These are phyloP conservation scores for Microbotryum intermedium DNA, from an alignment of 1,284 basidiomycete species.

Conservation along the genomic window DNA sequence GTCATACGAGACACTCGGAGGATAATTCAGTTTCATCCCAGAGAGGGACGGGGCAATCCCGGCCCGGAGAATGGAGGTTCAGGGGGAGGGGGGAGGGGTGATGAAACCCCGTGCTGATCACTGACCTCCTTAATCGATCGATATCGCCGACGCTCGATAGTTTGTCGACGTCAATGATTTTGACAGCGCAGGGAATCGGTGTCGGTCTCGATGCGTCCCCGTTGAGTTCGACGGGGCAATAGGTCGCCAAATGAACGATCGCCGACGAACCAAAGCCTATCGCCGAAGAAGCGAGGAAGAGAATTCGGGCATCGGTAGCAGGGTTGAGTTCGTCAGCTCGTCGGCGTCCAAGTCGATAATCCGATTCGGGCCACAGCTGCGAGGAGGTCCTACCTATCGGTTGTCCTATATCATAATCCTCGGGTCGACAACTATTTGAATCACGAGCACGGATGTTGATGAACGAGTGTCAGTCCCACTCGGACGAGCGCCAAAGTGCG, in stretches of 20 bases:
- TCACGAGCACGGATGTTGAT: conserved; percentile 17
- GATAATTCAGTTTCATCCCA: background rate
- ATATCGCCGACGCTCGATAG: conserved; percentile 39
- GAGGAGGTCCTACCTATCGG: conserved; percentile 39
- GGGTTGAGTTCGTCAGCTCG: background rate
- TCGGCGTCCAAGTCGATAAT: background rate
- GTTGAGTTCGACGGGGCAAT: conserved; percentile 37
- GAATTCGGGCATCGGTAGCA: background rate
- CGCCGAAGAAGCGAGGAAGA: background rate
- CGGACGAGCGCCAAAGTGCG: no score
- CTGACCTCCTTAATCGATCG: conserved; percentile 33
- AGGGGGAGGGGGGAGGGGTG: no score
- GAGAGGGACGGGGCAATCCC: background rate
- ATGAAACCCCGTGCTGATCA: background rate
- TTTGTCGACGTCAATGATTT: conserved; percentile 71
- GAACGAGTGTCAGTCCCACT: no score
- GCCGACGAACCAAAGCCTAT: conserved; percentile 83
- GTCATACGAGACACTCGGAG: conserved; percentile 37
- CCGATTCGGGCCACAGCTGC: conserved; percentile 1
- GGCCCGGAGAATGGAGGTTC: background rate
- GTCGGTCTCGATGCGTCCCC: conserved; percentile 9
- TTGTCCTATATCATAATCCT: conserved; percentile 62
- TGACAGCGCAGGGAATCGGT: conserved; percentile 38
- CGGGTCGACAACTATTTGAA: conserved; percentile 50
- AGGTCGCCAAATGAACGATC: conserved; percentile 68